Evolutionary conservation across 2,329 filamentous ascomycete species (phyloP), one percentile per base, ranked within the genome.

Genomic region (Xylariaceae sp.): DNA sequence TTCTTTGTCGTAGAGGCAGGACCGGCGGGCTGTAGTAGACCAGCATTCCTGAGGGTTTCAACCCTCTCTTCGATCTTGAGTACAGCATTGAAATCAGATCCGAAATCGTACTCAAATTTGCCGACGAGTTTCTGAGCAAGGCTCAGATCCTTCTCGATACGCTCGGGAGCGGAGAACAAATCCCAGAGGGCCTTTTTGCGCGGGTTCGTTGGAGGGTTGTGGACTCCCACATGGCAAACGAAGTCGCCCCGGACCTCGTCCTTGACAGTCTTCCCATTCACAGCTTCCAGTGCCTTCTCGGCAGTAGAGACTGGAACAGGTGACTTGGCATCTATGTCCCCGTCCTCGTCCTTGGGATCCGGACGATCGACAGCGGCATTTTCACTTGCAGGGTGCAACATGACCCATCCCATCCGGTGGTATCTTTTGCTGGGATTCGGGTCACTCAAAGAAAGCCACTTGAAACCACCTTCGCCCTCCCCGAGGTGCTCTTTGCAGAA

Each of bases 361-460:
- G 76, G 73, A 45, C 82, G 74, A 51, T 94, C 86, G 43, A 81
- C 68, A 9, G 80, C 72, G 32, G 75, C 69, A 5, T 73, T 70
- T 40, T 94, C 86, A 1, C 83, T 73, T 11, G 79, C 79, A 12
- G 88, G 84, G 55, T 97, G 85, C 8, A 98, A 74, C 75, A 97
- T 92, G 44, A 98, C 94, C 90, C 94, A 98, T 15, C 92, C 92
- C 62, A 98, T 97, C 15, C 92, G 83, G 59, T 98, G 92, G 57
- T 89, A 98, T 48, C 94, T 85, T 67, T 98, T 98, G 55, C 88
- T 84, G 2, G 92, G 92, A 57, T 98, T 98, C 0, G 92, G 92
- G 55, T 98, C 92, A 51, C 89, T 96, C 34, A 98, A 74, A 23
- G 90, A 97, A 4, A 98, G 72, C 81, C 90, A 97, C 59, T 90